These are phyloP conservation scores for Rhizopogon vinicolor DNA, from an alignment of 768 basidiomycete genomes.

Conservation along the genomic window DNA sequence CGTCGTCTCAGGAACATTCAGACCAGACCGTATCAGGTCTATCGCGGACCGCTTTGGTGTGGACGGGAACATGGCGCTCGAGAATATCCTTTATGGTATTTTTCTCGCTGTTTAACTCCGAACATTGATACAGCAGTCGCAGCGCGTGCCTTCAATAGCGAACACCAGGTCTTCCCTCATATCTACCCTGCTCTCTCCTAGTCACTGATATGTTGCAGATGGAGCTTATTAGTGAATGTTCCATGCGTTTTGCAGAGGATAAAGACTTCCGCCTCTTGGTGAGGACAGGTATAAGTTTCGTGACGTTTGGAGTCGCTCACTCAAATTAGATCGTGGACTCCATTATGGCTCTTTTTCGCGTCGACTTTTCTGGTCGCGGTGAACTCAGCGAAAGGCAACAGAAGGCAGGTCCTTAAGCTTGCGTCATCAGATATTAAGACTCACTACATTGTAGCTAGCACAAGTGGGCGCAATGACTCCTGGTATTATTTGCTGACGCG, in stretches of 20 bases:
- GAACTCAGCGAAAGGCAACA: conserved; percentile 94
- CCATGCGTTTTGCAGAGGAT: conserved; percentile 84
- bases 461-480: conserved; percentile 45
- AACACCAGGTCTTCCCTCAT: conserved; percentile 65
- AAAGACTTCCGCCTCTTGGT: conserved; percentile 77
- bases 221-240: conserved; percentile 90
- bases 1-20: conserved; percentile 70
- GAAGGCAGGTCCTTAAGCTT: conserved; percentile 44
- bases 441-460: conserved; percentile 53
- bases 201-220: conserved; percentile 43
- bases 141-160: conserved; percentile 91
- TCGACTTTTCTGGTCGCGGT: conserved; percentile 90
- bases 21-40: conserved; percentile 86
- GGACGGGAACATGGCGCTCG: conserved; percentile 80
- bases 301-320: conserved; percentile 5
- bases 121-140: conserved; percentile 11
- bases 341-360: conserved; percentile 95
- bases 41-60: conserved; percentile 94
- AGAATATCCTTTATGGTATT: conserved; percentile 87
- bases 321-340: conserved; percentile 79
- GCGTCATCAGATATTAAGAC: neutral
- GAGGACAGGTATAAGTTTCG: conserved; percentile 1
- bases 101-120: neutral
- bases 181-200: neutral
- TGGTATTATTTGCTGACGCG: neutral